Base-by-base conservation (phyloP, 2,329 filamentous ascomycete genomes). In the Stromatinia cepivora region DNA sequence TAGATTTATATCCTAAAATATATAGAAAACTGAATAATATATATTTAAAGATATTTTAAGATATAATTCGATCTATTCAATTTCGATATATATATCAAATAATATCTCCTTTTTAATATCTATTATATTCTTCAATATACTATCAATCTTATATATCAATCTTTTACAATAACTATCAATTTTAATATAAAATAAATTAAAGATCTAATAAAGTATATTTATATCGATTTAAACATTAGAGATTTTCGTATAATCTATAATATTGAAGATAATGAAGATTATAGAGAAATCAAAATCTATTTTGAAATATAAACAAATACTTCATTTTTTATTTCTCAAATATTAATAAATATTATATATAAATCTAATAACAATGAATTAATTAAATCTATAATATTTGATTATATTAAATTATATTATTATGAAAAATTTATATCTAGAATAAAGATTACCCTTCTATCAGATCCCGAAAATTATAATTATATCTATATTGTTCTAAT, bases 391-490 rank as follows among this genome's bases (percentile, higher is more conserved):
- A 9, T 56, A 1, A 7, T n/a, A 34, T 56, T 56, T 56, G 17
- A n/a, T 20, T 17, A 56, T n/a, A 20, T 56, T 4, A 56, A n/a
- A 56, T 22, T 22, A 25, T 22, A 22, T 22, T 1, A 22, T 22
- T 22, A 28, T 56, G 2, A 56, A 56, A 20, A 5, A 56, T n/a
- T 31, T 31, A n/a, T 56, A 11, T 56, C 4, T 17, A n/a, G 53
- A 56, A n/a, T 56, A 9, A 56, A 56, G 53, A 56, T 20, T 56
- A n/a, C 53, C 25, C 53, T 56, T 56, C 25, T 56, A 22, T n/a
- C n/a, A 28, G 22, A 56, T 56, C 25, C 1, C 31, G 31, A 56
- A 56, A 31, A 17, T 7, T 31, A 56, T 56, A 11, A 9, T 56
- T 56, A 56, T 56, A 20, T n/a, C 53, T 56, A 56, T 56, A 11